phyloP scores from a whole-genome alignment of 140 eudicot genomes.

The Artemisia princeps region DNA sequence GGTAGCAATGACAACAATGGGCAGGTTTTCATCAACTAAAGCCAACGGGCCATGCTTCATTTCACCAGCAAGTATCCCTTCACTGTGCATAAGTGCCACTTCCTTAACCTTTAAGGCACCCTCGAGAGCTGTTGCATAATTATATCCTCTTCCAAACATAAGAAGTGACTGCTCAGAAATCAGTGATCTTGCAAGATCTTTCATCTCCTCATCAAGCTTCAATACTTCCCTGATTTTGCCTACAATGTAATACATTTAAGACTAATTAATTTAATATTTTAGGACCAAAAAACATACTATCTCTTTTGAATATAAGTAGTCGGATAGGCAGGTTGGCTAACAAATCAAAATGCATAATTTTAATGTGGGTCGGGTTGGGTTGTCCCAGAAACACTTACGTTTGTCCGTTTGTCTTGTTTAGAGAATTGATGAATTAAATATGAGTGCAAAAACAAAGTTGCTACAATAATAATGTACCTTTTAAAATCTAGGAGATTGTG shows the following conservation, averaged over 20 bases:
- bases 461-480: not conserved
- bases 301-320: not conserved
- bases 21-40: conserved; percentile 86
- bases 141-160: conserved; percentile 95
- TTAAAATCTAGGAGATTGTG: not conserved
- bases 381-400: not conserved
- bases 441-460: not conserved
- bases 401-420: not conserved
- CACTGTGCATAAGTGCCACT: conserved; percentile 93
- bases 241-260: conserved; percentile 16
- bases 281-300: not conserved
- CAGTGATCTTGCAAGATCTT: conserved; percentile 68
- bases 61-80: conserved; percentile 98
- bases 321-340: not conserved
- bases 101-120: conserved; percentile 98
- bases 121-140: conserved; percentile 90
- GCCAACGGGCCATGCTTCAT: conserved; percentile 99
- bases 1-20: conserved; percentile 87
- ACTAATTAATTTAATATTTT: not conserved
- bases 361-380: too few relatives aligned
- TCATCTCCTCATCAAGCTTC: conserved; percentile 85
- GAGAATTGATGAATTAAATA: not conserved
- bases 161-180: conserved; percentile 91
- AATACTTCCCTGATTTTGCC: conserved; percentile 71
- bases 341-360: not conserved